Evolutionary conservation across 257 asterid species (phyloP), one percentile per base, ranked within the genome.

Genomic region (Nemophila menziesii): DNA sequence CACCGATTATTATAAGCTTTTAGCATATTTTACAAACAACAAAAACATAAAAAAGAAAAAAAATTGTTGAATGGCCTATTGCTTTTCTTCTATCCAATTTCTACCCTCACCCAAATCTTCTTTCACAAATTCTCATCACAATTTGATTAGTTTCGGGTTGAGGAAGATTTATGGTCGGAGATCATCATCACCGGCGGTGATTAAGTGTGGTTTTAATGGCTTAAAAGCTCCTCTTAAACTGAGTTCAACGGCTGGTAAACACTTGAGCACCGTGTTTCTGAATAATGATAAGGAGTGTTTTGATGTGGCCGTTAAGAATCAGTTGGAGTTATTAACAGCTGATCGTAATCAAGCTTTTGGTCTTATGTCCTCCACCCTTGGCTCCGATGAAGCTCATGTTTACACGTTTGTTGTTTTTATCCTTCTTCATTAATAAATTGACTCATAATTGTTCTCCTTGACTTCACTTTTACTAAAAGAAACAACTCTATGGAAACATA

Each of bases 371-470:
- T 64, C 69, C 55, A 73, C 92, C 64, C 52, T 62, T 21, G 75
- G 66, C 59, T 84, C 96, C 5, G 79, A 64, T 55, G 87, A 78
- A 67, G 87, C 89, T 48, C 63, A 63, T 57, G 92, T 90, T 43
- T 85, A 77, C 54, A 79, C 93, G 98, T 89, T 46, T 41, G 72
- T n/a, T n/a, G n/a, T n/a, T n/a, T n/a, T n/a, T n/a, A n/a, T n/a
- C n/a, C n/a, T n/a, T n/a, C n/a, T n/a, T n/a, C n/a, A n/a, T n/a
- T n/a, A n/a, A n/a, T n/a, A n/a, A n/a, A n/a, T n/a, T n/a, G n/a
- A n/a, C n/a, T n/a, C n/a, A n/a, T n/a, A n/a, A n/a, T n/a, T n/a
- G n/a, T n/a, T n/a, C n/a, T n/a, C n/a, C n/a, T n/a, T n/a, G n/a
- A n/a, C n/a, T n/a, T n/a, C n/a, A n/a, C n/a, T n/a, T n/a, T 44